A percentile compares a stretch with the other conserved stretches of the same genome.
Evolutionary conservation across 148 eudicot genomes (phyloP).

Genomic region (Rhododendron williamsianum): DNA sequence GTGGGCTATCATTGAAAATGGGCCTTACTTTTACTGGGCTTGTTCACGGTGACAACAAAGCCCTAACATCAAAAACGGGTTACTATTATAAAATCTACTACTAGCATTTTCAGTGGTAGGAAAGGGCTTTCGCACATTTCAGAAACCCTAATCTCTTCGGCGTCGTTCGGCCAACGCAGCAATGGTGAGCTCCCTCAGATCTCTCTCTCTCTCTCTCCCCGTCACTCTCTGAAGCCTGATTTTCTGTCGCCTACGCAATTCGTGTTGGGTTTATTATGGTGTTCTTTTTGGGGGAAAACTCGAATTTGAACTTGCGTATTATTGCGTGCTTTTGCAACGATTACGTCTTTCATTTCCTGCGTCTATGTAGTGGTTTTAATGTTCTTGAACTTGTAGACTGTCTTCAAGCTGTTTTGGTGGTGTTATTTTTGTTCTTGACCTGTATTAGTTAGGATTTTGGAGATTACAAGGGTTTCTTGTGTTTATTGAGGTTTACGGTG

Average conservation of each 20-base stretch:
- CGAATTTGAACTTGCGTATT: neutral
- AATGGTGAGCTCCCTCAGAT: neutral
- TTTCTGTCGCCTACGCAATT: neutral
- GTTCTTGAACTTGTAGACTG: neutral
- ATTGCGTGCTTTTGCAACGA: neutral
- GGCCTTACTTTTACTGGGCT: neutral
- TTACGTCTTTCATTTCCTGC: neutral
- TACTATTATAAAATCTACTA: neutral
- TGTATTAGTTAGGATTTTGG: neutral
- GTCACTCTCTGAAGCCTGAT: neutral
- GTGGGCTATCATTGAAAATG: neutral
- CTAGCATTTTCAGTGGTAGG: neutral
- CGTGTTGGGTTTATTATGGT: neutral
- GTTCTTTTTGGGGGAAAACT: neutral
- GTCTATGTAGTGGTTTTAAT: neutral
- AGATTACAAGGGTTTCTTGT: neutral
- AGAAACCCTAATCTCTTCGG: slow-evolving; percentile 1
- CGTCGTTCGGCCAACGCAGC: neutral
- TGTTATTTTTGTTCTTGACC: neutral
- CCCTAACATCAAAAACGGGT: neutral
- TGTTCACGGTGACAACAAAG: neutral
- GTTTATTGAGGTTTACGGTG: neutral
- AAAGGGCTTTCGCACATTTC: neutral
- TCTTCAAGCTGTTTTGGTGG: neutral
- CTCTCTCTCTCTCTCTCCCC: neutral